These are phyloP conservation scores for Arthrobotrys megalospora DNA, from an alignment of 2,329 filamentous ascomycete species.

Conservation along the genomic window DNA sequence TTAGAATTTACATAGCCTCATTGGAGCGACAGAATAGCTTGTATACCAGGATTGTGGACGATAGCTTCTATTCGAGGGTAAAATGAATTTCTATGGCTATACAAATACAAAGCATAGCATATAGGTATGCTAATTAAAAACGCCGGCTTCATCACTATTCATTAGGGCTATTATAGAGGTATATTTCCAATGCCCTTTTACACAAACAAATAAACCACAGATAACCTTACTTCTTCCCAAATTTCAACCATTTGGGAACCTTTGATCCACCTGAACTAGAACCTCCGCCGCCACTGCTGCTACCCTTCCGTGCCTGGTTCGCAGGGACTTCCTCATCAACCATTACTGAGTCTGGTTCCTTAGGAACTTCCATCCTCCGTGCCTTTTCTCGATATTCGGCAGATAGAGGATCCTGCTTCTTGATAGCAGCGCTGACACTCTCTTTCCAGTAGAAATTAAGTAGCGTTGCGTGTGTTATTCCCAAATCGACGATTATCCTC, in stretches of 20 bases:
- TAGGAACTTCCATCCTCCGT: slow-evolving; percentile 51
- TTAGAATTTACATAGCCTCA: not conserved
- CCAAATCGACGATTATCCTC: slow-evolving; percentile 55
- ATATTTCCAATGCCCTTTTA: too few relatives aligned
- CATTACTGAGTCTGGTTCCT: slow-evolving; percentile 48
- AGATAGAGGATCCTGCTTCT: slow-evolving; percentile 53
- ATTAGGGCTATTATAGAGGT: not conserved
- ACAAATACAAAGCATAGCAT: not conserved
- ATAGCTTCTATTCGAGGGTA: not conserved
- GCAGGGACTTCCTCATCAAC: slow-evolving; percentile 47
- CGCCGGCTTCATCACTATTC: not conserved
- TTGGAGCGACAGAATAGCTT: not conserved
- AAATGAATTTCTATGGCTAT: not conserved
- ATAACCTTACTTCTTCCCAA: slow-evolving; percentile 52
- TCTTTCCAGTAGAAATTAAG: slow-evolving; percentile 60
- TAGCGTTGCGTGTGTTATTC: slow-evolving; percentile 50
- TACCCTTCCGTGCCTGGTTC: slow-evolving; percentile 41
- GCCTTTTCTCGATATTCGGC: slow-evolving; percentile 58
- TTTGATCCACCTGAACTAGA: slow-evolving; percentile 27
- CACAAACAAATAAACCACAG: not conserved
- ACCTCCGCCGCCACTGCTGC: slow-evolving; percentile 35
- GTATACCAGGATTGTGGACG: not conserved
- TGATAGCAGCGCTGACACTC: slow-evolving; percentile 33
- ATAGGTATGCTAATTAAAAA: too few relatives aligned
- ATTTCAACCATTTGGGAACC: slow-evolving; percentile 60